Conservation (phyloP, 129 eudicot genomes). For the Pittosporum tobira region DNA sequence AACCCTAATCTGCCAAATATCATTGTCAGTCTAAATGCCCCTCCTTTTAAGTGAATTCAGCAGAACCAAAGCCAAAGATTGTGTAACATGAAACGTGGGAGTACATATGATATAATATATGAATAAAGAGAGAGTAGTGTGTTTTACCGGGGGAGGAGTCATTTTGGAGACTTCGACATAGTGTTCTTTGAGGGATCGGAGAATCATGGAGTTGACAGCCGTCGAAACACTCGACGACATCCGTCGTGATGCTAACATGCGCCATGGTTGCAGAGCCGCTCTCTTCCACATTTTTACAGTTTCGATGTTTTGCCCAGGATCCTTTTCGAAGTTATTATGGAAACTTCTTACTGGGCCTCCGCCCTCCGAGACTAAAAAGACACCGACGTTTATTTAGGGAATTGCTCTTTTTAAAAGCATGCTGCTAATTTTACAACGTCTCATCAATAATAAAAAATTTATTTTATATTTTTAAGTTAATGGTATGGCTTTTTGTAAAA, state of each 20-base stretch:
- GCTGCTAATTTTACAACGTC: too few relatives aligned
- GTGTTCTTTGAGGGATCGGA: slow-evolving; percentile 58
- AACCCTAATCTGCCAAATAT: background rate
- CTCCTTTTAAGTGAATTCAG: background rate
- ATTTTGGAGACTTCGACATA: slow-evolving; percentile 41
- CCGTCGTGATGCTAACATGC: slow-evolving; percentile 16
- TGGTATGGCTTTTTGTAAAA: too few relatives aligned
- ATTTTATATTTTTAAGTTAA: too few relatives aligned
- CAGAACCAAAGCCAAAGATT: background rate
- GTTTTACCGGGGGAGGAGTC: slow-evolving; percentile 44
- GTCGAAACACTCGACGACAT: slow-evolving; percentile 21
- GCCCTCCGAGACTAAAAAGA: too few relatives aligned
- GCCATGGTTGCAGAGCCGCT: slow-evolving; percentile 22
- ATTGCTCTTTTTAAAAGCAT: too few relatives aligned
- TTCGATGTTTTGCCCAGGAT: background rate
- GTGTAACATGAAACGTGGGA: background rate
- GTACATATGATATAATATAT: too few relatives aligned
- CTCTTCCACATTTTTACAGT: slow-evolving; percentile 24
- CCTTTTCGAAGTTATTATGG: too few relatives aligned
- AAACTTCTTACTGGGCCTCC: too few relatives aligned
- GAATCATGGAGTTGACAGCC: slow-evolving; percentile 37
- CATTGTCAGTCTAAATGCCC: background rate
- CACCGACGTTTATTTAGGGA: too few relatives aligned
- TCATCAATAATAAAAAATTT: too few relatives aligned
- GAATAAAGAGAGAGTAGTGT: background rate